Evolutionary conservation across 345 rosid genomes (phyloP).

Genomic region (Sonneratia alba): DNA sequence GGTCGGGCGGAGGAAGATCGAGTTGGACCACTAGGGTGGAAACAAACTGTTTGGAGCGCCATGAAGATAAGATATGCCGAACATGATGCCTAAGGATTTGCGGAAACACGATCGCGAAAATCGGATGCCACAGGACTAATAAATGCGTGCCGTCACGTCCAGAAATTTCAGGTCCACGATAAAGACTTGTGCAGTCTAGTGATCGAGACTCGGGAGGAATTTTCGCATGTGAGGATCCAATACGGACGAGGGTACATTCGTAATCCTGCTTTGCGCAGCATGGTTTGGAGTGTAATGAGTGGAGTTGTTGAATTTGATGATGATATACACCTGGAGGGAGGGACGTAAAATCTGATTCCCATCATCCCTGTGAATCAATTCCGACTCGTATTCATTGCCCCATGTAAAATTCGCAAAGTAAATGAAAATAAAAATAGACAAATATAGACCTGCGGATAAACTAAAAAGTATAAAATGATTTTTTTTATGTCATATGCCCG

Average conservation of each 20-base stretch:
- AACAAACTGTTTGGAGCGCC: background rate
- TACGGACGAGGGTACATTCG: background rate
- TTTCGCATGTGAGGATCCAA: background rate
- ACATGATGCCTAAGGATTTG: background rate
- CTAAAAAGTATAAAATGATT: too few species aligned
- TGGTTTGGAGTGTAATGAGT: constrained; percentile 11
- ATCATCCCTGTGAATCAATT: constrained; percentile 1
- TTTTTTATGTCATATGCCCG: too few species aligned
- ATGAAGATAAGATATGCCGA: too few species aligned
- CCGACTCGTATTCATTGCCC: too few species aligned
- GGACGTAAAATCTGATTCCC: constrained; percentile 4
- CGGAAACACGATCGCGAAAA: background rate
- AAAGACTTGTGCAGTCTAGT: too few species aligned
- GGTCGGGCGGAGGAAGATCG: background rate
- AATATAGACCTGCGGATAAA: too few species aligned
- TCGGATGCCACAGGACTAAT: background rate
- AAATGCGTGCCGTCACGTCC: background rate
- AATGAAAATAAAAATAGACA: too few species aligned
- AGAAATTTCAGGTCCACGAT: too few species aligned
- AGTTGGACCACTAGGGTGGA: background rate
- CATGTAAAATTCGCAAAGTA: too few species aligned
- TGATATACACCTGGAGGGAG: constrained; percentile 8
- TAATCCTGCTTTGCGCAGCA: background rate
- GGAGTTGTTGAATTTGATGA: constrained; percentile 17
- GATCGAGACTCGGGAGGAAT: background rate